A percentile compares a stretch with the other conserved stretches of the same genome.
Evolutionary conservation across 208 protist species (phyloP).

Genomic region (Leishmania mexicana): DNA sequence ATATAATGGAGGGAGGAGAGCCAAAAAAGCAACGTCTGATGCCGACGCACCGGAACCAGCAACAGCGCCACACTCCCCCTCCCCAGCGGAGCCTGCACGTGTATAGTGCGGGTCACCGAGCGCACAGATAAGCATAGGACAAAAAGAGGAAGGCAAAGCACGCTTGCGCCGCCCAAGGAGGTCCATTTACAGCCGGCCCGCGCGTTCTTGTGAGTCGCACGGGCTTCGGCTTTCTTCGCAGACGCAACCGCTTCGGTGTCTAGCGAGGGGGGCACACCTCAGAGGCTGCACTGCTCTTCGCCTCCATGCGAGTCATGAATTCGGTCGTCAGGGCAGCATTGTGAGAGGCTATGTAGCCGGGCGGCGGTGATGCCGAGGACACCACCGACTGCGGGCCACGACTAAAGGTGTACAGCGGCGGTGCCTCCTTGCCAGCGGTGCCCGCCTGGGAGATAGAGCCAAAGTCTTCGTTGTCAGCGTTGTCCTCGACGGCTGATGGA

Average conservation of each 20-base stretch:
- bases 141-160: background rate
- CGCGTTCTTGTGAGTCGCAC: background rate
- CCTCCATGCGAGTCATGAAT: conserved; percentile 19
- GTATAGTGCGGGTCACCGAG: background rate
- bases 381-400: conserved; percentile 19
- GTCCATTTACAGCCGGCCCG: background rate
- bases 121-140: background rate
- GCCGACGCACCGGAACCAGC: too few relatives aligned
- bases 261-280: conserved; percentile 6
- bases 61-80: background rate
- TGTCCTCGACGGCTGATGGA: background rate
- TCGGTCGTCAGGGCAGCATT: conserved; percentile 8
- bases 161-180: background rate
- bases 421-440: background rate
- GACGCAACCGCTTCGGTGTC: background rate
- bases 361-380: conserved; percentile 15
- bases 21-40: background rate
- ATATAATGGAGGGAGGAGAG: background rate
- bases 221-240: background rate
- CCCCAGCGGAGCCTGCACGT: background rate
- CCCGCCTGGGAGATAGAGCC: conserved; percentile 27
- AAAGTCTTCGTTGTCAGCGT: conserved; percentile 19
- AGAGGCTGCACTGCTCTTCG: conserved; percentile 13
- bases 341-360: conserved; percentile 4
- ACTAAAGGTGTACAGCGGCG: conserved; percentile 23